Evolutionary conservation across 2,329 filamentous ascomycete species (phyloP).

Genomic region (Epichloe sp.): DNA sequence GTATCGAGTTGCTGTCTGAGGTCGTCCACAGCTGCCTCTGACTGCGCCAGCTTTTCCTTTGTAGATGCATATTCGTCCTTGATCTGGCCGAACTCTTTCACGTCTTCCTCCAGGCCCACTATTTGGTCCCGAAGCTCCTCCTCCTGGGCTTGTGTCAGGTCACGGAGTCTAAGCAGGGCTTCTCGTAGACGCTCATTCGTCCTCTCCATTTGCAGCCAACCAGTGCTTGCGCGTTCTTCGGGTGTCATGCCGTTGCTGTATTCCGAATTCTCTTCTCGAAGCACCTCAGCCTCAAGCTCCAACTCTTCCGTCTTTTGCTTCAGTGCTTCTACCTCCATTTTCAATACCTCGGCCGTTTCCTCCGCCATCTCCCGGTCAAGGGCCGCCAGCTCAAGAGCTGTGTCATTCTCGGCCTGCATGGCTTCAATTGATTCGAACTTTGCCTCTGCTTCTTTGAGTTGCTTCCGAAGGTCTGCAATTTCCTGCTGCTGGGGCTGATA

Average conservation of each 20-base stretch:
- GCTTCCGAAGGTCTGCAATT: conserved; percentile 59
- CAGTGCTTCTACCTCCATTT: conserved; percentile 65
- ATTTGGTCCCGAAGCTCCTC: conserved; percentile 65
- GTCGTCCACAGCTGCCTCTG: conserved; percentile 68
- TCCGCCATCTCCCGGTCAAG: conserved; percentile 95
- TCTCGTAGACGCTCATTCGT: conserved; percentile 81
- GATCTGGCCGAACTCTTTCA: conserved; percentile 51
- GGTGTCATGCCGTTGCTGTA: conserved; percentile 72
- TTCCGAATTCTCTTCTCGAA: conserved; percentile 78
- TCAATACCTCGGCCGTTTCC: conserved; percentile 72
- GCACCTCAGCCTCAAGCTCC: conserved; percentile 74
- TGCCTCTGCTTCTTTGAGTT: conserved; percentile 62
- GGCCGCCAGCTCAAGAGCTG: conserved; percentile 71
- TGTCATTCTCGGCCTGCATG: conserved; percentile 69
- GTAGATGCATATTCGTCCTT: conserved; percentile 58
- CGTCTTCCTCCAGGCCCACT: conserved; percentile 57
- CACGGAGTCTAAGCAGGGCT: conserved; percentile 70
- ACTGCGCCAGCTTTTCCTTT: conserved; percentile 59
- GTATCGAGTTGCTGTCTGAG: conserved; percentile 84
- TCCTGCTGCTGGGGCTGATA: conserved; percentile 78
- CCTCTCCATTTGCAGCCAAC: conserved; percentile 84
- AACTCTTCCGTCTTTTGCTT: conserved; percentile 71
- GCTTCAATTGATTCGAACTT: conserved; percentile 55
- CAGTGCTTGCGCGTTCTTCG: conserved; percentile 74
- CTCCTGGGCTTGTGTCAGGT: conserved; percentile 78